Base-by-base conservation (phyloP, 805 yeast genomes). In the Hanseniaspora thailandica region DNA sequence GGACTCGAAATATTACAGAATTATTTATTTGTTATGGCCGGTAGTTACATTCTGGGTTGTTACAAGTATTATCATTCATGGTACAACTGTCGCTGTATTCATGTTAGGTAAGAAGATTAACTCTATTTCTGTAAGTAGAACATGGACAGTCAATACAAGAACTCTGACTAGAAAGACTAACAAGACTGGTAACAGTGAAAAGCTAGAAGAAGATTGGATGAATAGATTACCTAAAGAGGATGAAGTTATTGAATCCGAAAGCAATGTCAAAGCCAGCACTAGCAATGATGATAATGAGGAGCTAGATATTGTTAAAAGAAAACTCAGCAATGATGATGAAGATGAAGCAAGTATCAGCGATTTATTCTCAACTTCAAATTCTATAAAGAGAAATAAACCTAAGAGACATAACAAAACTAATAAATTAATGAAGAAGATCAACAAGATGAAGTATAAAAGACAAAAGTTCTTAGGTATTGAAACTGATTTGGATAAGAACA, bases 61-160 rank as follows among this genome's bases (percentile, higher is more conserved):
- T 3, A 75, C 89, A 0, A 88, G 96, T 0, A 86, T 88, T 60
- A 70, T 85, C 19, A 90, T 88, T 22, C 97, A 88, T 66, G 97
- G 97, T 3, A 86, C 95, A 0, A 86, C 95, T 0, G 87, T 86
- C 25, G 56, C 56, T 23, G 86, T 66, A 28, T 66, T 76, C 57
- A 76, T 86, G 5, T 69, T 83, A 22, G 97, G 98, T 47, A 84
- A 82, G 62, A 84, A 90, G 55, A 75, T 90, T 65, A 88, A 89
- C 70, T 83, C 95, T 50, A 85, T 93, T 82, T 86, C 96, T 1
- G 78, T 90, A 61, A 85, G 96, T 1, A 85, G 89, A 83, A 79
- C 97, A 0, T 83, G 86, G 64, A 87, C 96, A 20, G 80, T 85
- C 22, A 75, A 74, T 26, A 77, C 79, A 26, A 79, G 77, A 23